These are phyloP conservation scores for Mycena pura DNA, from an alignment of 768 basidiomycete genomes.

Conservation along the genomic window DNA sequence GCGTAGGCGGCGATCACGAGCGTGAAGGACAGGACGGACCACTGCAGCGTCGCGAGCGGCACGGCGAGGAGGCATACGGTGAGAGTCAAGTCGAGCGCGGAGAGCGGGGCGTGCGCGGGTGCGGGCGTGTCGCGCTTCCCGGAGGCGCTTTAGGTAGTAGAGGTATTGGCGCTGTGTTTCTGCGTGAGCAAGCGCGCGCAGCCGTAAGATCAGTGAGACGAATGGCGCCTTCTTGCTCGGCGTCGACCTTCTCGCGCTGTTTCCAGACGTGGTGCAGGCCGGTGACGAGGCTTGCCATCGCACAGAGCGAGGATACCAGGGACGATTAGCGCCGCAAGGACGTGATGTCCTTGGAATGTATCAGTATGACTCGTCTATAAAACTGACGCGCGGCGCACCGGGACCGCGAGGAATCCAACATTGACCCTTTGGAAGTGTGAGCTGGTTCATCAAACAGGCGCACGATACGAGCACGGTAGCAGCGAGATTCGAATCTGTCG, in stretches of 20 bases:
- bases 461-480: conserved; percentile 20
- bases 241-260: conserved; percentile 20
- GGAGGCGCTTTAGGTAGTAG: conserved; percentile 9
- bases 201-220: background rate
- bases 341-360: conserved; percentile 20
- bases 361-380: background rate
- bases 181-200: background rate
- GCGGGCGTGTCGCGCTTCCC: background rate
- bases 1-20: conserved; percentile 26
- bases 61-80: conserved; percentile 29
- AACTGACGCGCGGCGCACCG: conserved; percentile 15
- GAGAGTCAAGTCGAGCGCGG: conserved; percentile 20
- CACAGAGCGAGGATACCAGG: conserved; percentile 24
- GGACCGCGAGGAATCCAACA: conserved; percentile 30
- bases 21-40: conserved; percentile 30
- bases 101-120: background rate
- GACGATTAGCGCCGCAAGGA: conserved; percentile 21
- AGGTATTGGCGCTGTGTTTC: conserved; percentile 25
- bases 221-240: conserved; percentile 26
- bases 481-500: conserved; percentile 14
- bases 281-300: conserved; percentile 24
- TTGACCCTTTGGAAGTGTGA: conserved; percentile 22
- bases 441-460: background rate
- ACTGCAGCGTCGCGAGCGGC: conserved; percentile 30
- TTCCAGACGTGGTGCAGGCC: conserved; percentile 29